Base-by-base conservation (phyloP, 768 basidiomycete species). In the Kwoniella dendrophila region DNA sequence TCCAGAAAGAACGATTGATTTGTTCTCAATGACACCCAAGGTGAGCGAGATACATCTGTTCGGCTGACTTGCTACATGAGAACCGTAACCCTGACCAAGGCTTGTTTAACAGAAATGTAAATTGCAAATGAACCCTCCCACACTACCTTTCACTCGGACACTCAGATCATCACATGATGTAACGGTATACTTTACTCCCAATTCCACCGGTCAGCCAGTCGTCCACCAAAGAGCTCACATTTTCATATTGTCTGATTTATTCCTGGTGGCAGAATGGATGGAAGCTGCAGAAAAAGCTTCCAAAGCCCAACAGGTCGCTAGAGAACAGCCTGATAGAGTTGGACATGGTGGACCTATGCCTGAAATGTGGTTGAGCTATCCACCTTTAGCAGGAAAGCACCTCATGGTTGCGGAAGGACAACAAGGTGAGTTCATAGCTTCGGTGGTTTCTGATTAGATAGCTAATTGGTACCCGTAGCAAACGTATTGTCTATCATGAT, bases 21-120 rank as follows among this genome's bases (percentile, higher is more conserved):
- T 99, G 45, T 99, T 99, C 78, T 90, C 91, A 1, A 95, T 99
- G 92, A 84, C 85, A 65, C 89, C 89, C 0, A 93, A 92, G 85
- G 95, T 92, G 65, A 64, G 79, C 66, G 22, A 1, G 11, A 12
- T n/a, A 43, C 7, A 11, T 22, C 44, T n/a, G n/a, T n/a, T n/a
- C n/a, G n/a, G n/a, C n/a, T n/a, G n/a, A n/a, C n/a, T n/a, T 61
- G n/a, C 18, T 36, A 40, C 30, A 16, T 30, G n/a, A 32, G 5
- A 24, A 11, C 52, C 32, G 40, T 50, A n/a, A n/a, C n/a, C n/a
- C 43, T 49, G 4, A 56, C 27, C 24, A n/a, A 62, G 49, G 20
- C 20, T 41, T 47, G 33, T 5, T 18, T 33, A n/a, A 16, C 69
- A 96, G 94, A 85, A 86, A 80, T 91, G 95, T 60, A 88, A 88